These are phyloP conservation scores for Phanerochaete carnosa DNA, from an alignment of 768 basidiomycete species.

Conservation along the genomic window DNA sequence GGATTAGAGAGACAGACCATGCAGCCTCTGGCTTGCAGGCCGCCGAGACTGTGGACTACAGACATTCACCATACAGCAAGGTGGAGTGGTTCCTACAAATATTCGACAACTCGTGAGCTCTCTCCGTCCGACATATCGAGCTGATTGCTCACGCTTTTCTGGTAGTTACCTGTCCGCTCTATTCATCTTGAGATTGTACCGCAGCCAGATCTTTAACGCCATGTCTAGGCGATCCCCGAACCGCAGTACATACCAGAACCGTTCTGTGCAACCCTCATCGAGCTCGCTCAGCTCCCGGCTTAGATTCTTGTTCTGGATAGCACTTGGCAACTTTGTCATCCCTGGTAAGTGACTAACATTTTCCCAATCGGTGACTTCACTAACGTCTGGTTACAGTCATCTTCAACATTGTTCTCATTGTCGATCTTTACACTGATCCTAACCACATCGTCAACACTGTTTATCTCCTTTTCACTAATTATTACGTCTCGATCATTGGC, in stretches of 20 bases:
- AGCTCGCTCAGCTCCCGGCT: not conserved
- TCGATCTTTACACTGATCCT: not conserved
- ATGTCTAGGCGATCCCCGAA: no score
- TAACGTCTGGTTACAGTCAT: not conserved
- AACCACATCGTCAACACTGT: not conserved
- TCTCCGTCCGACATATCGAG: not conserved
- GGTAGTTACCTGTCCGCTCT: not conserved
- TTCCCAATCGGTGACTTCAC: no score
- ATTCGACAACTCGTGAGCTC: not conserved
- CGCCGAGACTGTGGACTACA: not conserved
- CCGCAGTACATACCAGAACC: no score
- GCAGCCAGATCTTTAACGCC: no score
- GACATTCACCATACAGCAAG: not conserved
- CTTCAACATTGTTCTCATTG: not conserved
- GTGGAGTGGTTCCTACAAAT: not conserved
- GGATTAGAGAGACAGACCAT: not conserved
- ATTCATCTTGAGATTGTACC: not conserved
- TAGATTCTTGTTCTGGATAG: not conserved
- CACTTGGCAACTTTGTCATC: not conserved
- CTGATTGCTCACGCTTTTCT: not conserved
- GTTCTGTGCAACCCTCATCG: no score
- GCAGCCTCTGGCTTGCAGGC: not conserved
- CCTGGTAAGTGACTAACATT: constrained; percentile 2
- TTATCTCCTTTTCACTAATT: not conserved
- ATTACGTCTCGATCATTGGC: not conserved